Conservation (phyloP, 257 asterid genomes). For the Solanum raphanifolium region DNA sequence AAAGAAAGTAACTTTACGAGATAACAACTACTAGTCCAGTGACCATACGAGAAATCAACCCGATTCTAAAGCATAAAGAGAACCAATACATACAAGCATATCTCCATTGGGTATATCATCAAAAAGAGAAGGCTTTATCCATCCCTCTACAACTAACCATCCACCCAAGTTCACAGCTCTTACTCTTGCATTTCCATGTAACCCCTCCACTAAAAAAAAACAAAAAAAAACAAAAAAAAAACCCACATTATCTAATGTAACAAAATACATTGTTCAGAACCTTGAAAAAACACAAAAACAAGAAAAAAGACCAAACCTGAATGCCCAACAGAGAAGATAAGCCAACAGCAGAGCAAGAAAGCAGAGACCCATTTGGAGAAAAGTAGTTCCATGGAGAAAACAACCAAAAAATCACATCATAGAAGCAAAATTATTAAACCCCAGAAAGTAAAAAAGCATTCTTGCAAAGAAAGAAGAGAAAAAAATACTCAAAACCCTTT, state of each 20-base stretch:
- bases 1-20: not conserved
- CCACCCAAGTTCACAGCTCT: constrained; percentile 89
- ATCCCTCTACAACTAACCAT: constrained; percentile 78
- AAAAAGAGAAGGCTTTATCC: constrained; percentile 82
- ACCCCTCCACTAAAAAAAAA: constrained; percentile 53
- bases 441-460: constrained; percentile 5
- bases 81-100: constrained; percentile 56
- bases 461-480: constrained; percentile 6
- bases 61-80: not conserved
- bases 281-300: not conserved
- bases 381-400: constrained; percentile 35
- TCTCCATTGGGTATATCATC: constrained; percentile 61
- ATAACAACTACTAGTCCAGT: not conserved
- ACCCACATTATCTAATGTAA: not conserved
- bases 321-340: constrained; percentile 32
- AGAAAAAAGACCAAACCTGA: constrained; percentile 38
- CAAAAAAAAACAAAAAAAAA: not conserved
- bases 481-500: not conserved
- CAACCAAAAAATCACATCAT: constrained; percentile 16
- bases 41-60: not conserved
- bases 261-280: not conserved
- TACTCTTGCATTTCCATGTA: constrained; percentile 42
- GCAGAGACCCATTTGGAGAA: constrained; percentile 35
- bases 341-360: constrained; percentile 34
- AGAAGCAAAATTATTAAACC: not conserved